Base-by-base conservation (phyloP, 257 asterid genomes). In the Jasminum sambac region DNA sequence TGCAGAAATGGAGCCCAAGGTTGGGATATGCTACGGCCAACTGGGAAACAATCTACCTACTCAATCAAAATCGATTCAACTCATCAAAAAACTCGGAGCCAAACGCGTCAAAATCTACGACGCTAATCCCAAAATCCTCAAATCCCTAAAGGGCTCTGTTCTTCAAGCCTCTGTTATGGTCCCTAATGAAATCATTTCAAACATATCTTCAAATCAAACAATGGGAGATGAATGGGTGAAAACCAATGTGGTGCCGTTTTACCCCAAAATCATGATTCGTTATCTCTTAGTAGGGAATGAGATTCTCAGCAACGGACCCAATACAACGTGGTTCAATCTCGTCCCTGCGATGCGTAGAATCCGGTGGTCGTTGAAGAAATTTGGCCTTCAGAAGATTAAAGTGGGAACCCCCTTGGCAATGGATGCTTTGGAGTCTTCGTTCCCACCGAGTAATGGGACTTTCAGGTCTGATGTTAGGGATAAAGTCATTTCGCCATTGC, bases 221-320 rank as follows among this genome's bases (percentile, higher is more conserved):
- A 74, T 84, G 25, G 90, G 97, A 17, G 91, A 91, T 68, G 72
- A 81, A 68, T 94, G 99, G 99, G 95, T 94, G 19, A 52, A 64
- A 26, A 68, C 80, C 17, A 86, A 91, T 57, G 93, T 89, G 42
- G 84, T 76, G 0, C 93, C 96, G 0, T 91, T 84, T 68, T 89
- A 86, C 88, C 91, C 88, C 16, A 19, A 83, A 21, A 86, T 95
- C 3, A 85, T 78, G 81, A 91, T 91, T 76, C 96, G 95, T 40
- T 94, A 94, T 91, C 90, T 94, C 64, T 86, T 94, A 6, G 83
- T 94, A 36, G 99, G 99, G 36, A 94, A 94, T 69, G 99, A 94
- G 64, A 89, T 94, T 74, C 82, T 91, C 4, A 89, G 96, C 85
- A 83, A 70, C 82, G 85, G 70, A 43, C 90, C 92, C 0, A 84